Evolutionary conservation across 176 grass and related monocot genomes (phyloP), one percentile per base, ranked within the genome.

Genomic region (Oryza australiensis): DNA sequence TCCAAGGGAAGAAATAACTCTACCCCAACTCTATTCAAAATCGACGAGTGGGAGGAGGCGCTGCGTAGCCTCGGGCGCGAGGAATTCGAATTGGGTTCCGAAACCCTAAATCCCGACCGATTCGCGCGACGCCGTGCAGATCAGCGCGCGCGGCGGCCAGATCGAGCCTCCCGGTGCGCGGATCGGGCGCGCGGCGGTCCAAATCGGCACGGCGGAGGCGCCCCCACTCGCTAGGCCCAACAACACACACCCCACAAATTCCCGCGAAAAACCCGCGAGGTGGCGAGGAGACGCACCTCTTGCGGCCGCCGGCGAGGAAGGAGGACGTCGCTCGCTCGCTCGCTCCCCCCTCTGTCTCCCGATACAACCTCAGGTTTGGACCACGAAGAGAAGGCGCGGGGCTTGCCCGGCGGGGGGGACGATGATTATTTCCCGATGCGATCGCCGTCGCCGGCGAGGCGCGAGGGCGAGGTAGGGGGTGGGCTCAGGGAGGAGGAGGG

Each of bases 251-350:
- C 77, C 59, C 0, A 26, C 16, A 72, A 40, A 76, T 15, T 27
- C 16, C 14, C 62, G 55, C 48, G 12, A 60, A 85, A 90, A 89
- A 55, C 70, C 67, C 67, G 79, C 79, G 78, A 82, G 83, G 83
- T 71, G 62, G 66, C 79, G 70, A 66, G 83, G 88, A 43, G 78
- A 90, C 88, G 73, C 88, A 86, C 88, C 88, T 90, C 79, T 83
- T 86, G 79, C 79, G 27, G 83, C 78, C 57, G 46, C 83, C 43
- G 73, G 63, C 66, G 68, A 62, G 83, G 43, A 46, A 51, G 76
- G 77, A 23, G 71, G 77, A 24, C 77, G 72, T 7, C 51, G 51
- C 51, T n/a, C 51, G 18, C 51, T 55, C 20, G 51, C 51, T 28
- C 74, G 57, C 30, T 34, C 70, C 82, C 87, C 66, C 15, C 35